Base-by-base conservation (phyloP, 176 grass and related monocot species). In the Cymbopogon citratus region DNA sequence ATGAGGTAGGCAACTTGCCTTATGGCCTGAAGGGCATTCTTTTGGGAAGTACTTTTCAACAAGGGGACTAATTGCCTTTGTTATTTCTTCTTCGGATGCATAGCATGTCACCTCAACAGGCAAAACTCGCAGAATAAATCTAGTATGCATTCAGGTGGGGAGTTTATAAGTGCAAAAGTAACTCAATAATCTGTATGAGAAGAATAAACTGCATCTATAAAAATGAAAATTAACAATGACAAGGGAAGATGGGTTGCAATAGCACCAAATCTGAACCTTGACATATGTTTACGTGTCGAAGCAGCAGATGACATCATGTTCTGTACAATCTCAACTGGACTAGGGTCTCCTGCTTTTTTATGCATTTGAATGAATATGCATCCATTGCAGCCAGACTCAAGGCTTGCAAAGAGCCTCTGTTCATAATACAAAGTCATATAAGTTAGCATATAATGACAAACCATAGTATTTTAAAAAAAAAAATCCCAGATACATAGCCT, bases 251-350 rank as follows among this genome's bases (percentile, higher is more conserved):
- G 69, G 15, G 28, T 9, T 48, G 35, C 61, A 66, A 78, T 45
- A 82, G 46, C 59, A 89, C 16, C 27, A 77, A 81, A 80, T 84
- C 34, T 73, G 40, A 77, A 98, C 96, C 96, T 98, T 77, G 96
- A 98, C 92, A 98, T 98, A 84, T 98, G 90, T 85, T 98, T 98
- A 78, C 83, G 87, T 74, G 92, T 93, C 57, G 91, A 91, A 86
- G 87, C 91, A 87, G 81, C 87, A 1, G 83, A 88, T 46, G 66
- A 84, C 92, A 95, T 98, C 86, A 95, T 90, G 80, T 81, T 87
- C 69, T 98, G 96, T 85, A 90, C 96, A 69, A 95, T 93, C 48
- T 98, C 90, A 85, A 81, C 79, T 57, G 92, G 96, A 56, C 90
- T 75, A 74, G 96, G 92, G 43, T 95, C 92, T n/a, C 82, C 80